A percentile compares a stretch with the other conserved stretches of the same genome.
These are phyloP conservation scores for Rhodosporidiobolus sp. DNA, from an alignment of 768 basidiomycete species.

Conservation along the genomic window DNA sequence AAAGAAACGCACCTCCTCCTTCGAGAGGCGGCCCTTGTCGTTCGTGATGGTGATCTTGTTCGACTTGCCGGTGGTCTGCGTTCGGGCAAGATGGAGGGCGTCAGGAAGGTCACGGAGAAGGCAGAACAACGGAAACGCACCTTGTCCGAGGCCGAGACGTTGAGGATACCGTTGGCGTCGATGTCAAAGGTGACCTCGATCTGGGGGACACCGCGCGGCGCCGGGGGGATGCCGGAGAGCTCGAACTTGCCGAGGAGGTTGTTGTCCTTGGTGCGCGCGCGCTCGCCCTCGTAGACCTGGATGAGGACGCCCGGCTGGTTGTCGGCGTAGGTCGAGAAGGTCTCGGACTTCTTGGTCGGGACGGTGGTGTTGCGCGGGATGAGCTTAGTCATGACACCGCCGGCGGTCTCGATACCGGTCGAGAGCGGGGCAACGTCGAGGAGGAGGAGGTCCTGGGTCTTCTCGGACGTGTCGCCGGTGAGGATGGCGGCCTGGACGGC, in stretches of 20 bases:
- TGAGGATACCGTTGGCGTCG: conserved; percentile 82
- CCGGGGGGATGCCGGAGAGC: conserved; percentile 90
- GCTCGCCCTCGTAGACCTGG: conserved; percentile 91
- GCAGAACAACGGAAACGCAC: neutral
- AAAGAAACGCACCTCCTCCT: no score
- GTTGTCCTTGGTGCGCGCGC: conserved; percentile 98
- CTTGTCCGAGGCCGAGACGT: conserved; percentile 93
- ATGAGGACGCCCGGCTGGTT: conserved; percentile 98
- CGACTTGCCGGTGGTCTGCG: conserved; percentile 96
- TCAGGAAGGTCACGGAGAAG: neutral
- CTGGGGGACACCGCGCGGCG: conserved; percentile 96
- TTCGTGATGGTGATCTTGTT: conserved; percentile 78
- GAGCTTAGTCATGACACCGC: conserved; percentile 97
- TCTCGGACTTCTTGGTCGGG: conserved; percentile 97
- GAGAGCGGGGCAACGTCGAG: conserved; percentile 90
- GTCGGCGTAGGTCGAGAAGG: conserved; percentile 87
- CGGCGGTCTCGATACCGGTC: conserved; percentile 95
- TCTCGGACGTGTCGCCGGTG: conserved; percentile 95
- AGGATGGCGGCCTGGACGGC: conserved; percentile 98
- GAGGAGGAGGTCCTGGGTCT: conserved; percentile 91
- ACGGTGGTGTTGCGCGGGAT: conserved; percentile 89
- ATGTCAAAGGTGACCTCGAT: conserved; percentile 98
- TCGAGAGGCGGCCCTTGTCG: conserved; percentile 68
- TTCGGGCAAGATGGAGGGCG: conserved; percentile 60
- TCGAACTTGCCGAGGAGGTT: conserved; percentile 98